These are phyloP conservation scores for Arthrobotrys sinensis DNA, from an alignment of 2,329 filamentous ascomycete species.

Conservation along the genomic window DNA sequence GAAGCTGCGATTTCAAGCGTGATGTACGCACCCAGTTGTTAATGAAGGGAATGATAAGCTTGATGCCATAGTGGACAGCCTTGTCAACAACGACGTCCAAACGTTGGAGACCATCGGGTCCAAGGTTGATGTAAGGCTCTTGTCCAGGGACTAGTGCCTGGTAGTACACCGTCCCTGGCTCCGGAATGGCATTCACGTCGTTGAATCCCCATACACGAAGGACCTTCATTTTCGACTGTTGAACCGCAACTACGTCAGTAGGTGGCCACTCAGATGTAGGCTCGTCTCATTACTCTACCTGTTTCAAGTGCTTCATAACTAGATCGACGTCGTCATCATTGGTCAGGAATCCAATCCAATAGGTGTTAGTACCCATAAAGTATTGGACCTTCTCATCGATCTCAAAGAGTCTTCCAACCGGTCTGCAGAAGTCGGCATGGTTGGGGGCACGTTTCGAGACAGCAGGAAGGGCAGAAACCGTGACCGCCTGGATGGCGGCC, in stretches of 20 bases:
- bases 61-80: slow-evolving; percentile 75
- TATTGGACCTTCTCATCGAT: slow-evolving; percentile 60
- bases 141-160: slow-evolving; percentile 50
- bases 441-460: slow-evolving; percentile 51
- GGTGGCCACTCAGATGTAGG: neutral
- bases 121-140: slow-evolving; percentile 62
- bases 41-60: slow-evolving; percentile 77
- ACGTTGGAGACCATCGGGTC: slow-evolving; percentile 71
- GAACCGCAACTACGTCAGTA: slow-evolving; percentile 1
- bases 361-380: slow-evolving; percentile 61
- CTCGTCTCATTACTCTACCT: slow-evolving; percentile 9
- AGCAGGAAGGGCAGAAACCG: slow-evolving; percentile 47
- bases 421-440: slow-evolving; percentile 42
- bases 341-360: slow-evolving; percentile 57
- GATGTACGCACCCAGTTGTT: slow-evolving; percentile 74
- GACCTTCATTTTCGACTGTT: slow-evolving; percentile 72
- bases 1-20: neutral
- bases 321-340: slow-evolving; percentile 71
- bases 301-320: slow-evolving; percentile 70
- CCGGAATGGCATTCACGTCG: slow-evolving; percentile 67
- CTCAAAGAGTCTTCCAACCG: slow-evolving; percentile 48
- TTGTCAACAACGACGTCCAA: slow-evolving; percentile 77
- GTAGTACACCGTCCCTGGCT: slow-evolving; percentile 53
- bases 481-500: slow-evolving; percentile 44
- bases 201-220: slow-evolving; percentile 77